Evolutionary conservation across 768 basidiomycete genomes (phyloP), one percentile per base, ranked within the genome.

Genomic region (Podaxis sp.): DNA sequence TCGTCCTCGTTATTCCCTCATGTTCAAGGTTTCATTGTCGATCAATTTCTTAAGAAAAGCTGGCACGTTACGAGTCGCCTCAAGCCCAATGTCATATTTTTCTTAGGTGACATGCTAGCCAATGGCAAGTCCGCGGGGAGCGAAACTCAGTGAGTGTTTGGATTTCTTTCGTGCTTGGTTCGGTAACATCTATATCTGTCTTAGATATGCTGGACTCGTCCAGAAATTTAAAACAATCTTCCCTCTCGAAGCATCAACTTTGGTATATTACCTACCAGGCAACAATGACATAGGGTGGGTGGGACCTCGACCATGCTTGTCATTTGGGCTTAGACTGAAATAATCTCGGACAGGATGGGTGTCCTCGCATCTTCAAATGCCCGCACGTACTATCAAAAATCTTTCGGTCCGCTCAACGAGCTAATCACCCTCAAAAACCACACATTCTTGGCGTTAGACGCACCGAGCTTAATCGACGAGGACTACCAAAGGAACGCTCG

Each of bases 401-500:
- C 79, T 53, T 94, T 95, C 63, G 93, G 91, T 0, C 80, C 83
- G 13, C 76, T 88, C 46, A 92, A 90, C 66, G 81, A 82, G 50
- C 73, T 80, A 11, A 75, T 90, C 58, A 69, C 77, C 3, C 74
- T 93, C 62, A 81, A 82, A 6, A 91, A 88, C 50, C 88, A 92
- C 66, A 84, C 84, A 0, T 80, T 94, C 52, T 69, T 93, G n/a
- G 74, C 85, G 51, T 71, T 94, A 18, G 85, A 94, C 66, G 85
- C 90, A 2, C 87, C 91, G 1, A 87, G 83, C n/a, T 78, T 94
- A 23, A 85, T 91, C 11, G 91, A 93, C 61, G 90, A 93, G 71
- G 90, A 92, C 66, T 91, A 91, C 66, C 79, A 79, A 35, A 84
- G 87, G 28, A 77, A 84, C 21, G 81, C 77, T 2, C 76, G 70